A percentile compares a stretch with the other conserved stretches of the same genome.
phyloP scores from a whole-genome alignment of 2,329 filamentous ascomycete genomes.

The Scedosporium dehoogii region DNA sequence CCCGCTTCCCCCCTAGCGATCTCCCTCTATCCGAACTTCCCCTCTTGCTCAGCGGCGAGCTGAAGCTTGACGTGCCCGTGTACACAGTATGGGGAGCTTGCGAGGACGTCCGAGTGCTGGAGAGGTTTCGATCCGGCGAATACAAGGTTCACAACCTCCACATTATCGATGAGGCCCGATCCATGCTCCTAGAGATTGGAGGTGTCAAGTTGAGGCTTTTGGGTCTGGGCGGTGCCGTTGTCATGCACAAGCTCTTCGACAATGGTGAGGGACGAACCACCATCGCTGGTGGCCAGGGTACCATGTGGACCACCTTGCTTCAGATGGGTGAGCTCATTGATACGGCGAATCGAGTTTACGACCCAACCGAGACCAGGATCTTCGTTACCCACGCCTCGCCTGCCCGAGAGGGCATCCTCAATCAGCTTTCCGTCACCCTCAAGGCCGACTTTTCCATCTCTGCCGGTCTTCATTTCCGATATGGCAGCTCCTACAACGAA shows the following conservation, averaged over 20 bases:
- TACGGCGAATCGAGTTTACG: slow-evolving; percentile 95
- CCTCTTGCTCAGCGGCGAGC: slow-evolving; percentile 74
- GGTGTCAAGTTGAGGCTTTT: slow-evolving; percentile 92
- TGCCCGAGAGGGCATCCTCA: slow-evolving; percentile 89
- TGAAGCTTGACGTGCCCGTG: slow-evolving; percentile 90
- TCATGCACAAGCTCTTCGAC: slow-evolving; percentile 99
- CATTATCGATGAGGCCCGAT: slow-evolving; percentile 97
- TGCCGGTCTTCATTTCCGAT: slow-evolving; percentile 93
- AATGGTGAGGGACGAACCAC: slow-evolving; percentile 97
- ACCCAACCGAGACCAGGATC: slow-evolving; percentile 91
- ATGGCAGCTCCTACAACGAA: slow-evolving; percentile 98
- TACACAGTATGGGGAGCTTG: slow-evolving; percentile 99
- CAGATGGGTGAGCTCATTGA: slow-evolving; percentile 98
- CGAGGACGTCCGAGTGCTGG: slow-evolving; percentile 92
- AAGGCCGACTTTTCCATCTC: slow-evolving; percentile 99
- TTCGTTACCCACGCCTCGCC: slow-evolving; percentile 97
- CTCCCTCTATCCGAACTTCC: slow-evolving; percentile 89
- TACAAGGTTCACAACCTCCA: slow-evolving; percentile 97
- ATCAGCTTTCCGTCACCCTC: slow-evolving; percentile 92
- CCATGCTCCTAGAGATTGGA: slow-evolving; percentile 85
- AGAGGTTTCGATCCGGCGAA: slow-evolving; percentile 94
- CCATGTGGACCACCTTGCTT: slow-evolving; percentile 97
- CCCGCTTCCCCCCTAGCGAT: slow-evolving; percentile 69
- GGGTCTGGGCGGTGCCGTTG: slow-evolving; percentile 87
- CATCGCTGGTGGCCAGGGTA: slow-evolving; percentile 94